These are phyloP conservation scores for Cercophora newfieldiana DNA, from an alignment of 495 filamentous ascomycete genomes.

Conservation along the genomic window DNA sequence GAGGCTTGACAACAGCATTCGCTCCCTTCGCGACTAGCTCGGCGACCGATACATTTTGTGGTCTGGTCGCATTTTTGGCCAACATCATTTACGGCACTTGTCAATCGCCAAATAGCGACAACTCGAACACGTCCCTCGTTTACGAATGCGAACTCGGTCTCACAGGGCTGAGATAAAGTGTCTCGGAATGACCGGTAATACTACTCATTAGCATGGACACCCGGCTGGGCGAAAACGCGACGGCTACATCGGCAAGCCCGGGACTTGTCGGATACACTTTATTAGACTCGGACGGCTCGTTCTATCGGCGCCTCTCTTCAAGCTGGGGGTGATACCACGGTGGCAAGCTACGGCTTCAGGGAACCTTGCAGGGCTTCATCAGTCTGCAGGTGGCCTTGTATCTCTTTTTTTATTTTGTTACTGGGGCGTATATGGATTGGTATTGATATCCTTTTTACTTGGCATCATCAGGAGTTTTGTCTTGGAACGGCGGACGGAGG, in stretches of 20 bases:
- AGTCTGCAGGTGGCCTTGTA: not conserved
- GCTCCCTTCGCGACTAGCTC: not conserved
- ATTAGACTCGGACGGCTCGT: not conserved
- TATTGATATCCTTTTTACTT: constrained; percentile 6
- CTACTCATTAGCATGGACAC: not conserved
- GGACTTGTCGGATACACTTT: not conserved
- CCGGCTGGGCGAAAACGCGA: not conserved
- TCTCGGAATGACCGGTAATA: not conserved
- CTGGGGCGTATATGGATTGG: not conserved
- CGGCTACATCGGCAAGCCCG: not conserved
- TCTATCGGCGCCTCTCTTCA: not conserved
- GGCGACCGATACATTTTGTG: not conserved
- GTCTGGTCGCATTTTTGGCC: not conserved
- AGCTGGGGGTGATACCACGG: not conserved
- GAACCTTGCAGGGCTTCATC: not conserved
- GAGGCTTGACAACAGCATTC: not conserved
- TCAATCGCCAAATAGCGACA: not conserved
- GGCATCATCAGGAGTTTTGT: constrained; percentile 1
- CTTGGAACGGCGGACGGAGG: not conserved
- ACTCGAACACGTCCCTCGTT: not conserved
- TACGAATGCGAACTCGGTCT: not conserved
- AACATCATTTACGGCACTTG: too few species aligned
- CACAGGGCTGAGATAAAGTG: not conserved
- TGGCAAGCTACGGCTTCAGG: not conserved
- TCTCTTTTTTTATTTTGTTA: not conserved